Percentiles rank a stretch among this genome's conserved stretches.
Evolutionary conservation across 1,284 basidiomycete genomes (phyloP).

Genomic region (Apiotrichum domesticum): DNA sequence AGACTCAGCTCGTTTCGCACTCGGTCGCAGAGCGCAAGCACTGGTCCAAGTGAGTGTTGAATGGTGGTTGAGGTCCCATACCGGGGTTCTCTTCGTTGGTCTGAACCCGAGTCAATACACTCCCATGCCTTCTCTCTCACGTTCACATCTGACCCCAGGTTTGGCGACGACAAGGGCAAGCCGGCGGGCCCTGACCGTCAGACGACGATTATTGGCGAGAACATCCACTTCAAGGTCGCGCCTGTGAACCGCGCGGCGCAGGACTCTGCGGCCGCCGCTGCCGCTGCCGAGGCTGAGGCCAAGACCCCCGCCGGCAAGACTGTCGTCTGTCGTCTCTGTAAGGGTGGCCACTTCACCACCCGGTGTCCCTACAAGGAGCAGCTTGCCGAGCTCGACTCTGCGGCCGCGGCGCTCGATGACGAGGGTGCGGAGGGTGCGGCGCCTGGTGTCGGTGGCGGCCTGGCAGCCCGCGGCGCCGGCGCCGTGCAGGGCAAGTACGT

Average conservation of each 20-base stretch:
- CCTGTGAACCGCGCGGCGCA: conserved; percentile 66
- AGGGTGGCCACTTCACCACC: conserved; percentile 95
- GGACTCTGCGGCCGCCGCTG: conserved; percentile 48
- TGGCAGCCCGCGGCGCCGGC: conserved; percentile 15
- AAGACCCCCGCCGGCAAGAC: conserved; percentile 73
- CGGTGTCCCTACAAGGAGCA: conserved; percentile 98
- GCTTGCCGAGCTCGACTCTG: conserved; percentile 59
- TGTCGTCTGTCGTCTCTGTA: conserved; percentile 88
- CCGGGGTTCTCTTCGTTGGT: no score
- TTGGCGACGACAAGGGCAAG: conserved; percentile 85
- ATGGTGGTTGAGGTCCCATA: neutral
- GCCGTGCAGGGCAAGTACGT: conserved; percentile 69
- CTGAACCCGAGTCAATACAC: no score
- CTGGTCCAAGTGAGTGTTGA: conserved; percentile 63
- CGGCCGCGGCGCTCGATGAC: conserved; percentile 57
- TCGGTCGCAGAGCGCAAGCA: conserved; percentile 86
- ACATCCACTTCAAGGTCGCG: conserved; percentile 73
- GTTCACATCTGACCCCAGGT: conserved; percentile 46
- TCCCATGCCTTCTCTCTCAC: neutral
- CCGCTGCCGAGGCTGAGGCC: conserved; percentile 61
- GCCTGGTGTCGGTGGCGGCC: conserved; percentile 14
- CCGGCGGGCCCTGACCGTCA: conserved; percentile 84
- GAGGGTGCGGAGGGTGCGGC: conserved; percentile 24
- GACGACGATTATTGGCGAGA: conserved; percentile 94
- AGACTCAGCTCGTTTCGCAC: conserved; percentile 90